phyloP scores from a whole-genome alignment of 371 early-diverging fungal genomes.

The Apophysomyces elegans region DNA sequence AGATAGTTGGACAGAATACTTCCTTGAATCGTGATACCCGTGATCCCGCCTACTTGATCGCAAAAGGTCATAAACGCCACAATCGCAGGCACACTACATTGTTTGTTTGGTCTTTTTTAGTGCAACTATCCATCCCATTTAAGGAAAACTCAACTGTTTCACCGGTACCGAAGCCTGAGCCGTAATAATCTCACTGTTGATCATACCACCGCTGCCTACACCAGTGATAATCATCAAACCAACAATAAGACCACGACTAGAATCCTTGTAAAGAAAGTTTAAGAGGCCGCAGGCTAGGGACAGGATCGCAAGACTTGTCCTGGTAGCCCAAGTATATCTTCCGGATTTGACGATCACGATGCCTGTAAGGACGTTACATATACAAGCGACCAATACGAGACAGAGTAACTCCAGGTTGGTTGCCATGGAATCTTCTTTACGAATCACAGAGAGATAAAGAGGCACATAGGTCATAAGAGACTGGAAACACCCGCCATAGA shows the following conservation, averaged over 20 bases:
- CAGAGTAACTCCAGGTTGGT: slow-evolving; percentile 44
- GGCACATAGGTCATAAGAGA: slow-evolving; percentile 50
- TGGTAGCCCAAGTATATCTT: slow-evolving; percentile 43
- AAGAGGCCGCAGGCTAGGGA: slow-evolving; percentile 37
- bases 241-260: slow-evolving; percentile 41
- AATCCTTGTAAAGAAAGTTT: slow-evolving; percentile 27
- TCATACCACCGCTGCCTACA: slow-evolving; percentile 71
- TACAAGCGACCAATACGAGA: slow-evolving; percentile 44
- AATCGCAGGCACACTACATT: slow-evolving; percentile 38
- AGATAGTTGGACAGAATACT: slow-evolving; percentile 41
- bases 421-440: slow-evolving; percentile 36
- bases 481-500: slow-evolving; percentile 50
- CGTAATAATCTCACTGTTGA: slow-evolving; percentile 53
- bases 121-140: neutral
- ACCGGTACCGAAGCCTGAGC: slow-evolving; percentile 46
- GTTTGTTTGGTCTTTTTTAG: neutral
- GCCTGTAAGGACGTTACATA: slow-evolving; percentile 42
- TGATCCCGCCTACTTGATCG: slow-evolving; percentile 50
- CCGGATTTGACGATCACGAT: slow-evolving; percentile 43
- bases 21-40: slow-evolving; percentile 40
- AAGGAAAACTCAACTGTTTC: slow-evolving; percentile 33
- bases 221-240: slow-evolving; percentile 59
- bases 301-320: slow-evolving; percentile 31
- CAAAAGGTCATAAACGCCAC: slow-evolving; percentile 50
- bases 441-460: slow-evolving; percentile 44